These are phyloP conservation scores for Rhamnella rubrinervis DNA, from an alignment of 331 rosid genomes.

Conservation along the genomic window DNA sequence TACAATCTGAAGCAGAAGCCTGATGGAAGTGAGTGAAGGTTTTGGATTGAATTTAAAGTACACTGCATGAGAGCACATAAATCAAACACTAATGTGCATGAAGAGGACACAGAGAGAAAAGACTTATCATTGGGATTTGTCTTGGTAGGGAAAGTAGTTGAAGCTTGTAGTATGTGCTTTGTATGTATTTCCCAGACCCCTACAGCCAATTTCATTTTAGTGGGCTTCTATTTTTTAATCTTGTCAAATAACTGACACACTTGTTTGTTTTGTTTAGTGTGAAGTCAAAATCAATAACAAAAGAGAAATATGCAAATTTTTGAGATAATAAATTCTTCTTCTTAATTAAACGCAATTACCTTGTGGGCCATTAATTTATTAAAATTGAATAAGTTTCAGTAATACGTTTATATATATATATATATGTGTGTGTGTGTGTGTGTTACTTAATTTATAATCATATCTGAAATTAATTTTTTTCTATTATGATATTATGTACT, in stretches of 20 bases:
- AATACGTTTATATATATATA: too few relatives aligned
- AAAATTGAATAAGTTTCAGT: too few relatives aligned
- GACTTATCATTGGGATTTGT: neutral
- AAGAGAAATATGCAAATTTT: neutral
- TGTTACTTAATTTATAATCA: too few relatives aligned
- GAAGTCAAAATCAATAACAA: slow-evolving; percentile 36
- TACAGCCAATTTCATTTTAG: neutral
- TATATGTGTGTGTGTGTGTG: too few relatives aligned
- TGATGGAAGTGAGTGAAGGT: too few relatives aligned
- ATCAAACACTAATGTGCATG: too few relatives aligned
- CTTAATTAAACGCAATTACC: neutral
- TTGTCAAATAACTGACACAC: slow-evolving; percentile 25
- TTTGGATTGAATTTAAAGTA: too few relatives aligned
- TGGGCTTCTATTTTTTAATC: neutral
- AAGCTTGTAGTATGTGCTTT: slow-evolving; percentile 31
- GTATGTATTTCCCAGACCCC: slow-evolving; percentile 30
- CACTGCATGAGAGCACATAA: too few relatives aligned
- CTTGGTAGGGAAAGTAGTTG: slow-evolving; percentile 8
- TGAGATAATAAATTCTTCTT: neutral
- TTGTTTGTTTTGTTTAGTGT: slow-evolving; percentile 37
- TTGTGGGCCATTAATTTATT: neutral
- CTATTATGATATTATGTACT: too few relatives aligned
- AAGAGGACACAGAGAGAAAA: neutral
- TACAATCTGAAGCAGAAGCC: too few relatives aligned
- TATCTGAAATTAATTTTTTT: too few relatives aligned